These are phyloP conservation scores for Penicillium corylophilum DNA, from an alignment of 2,329 filamentous ascomycete species.

Conservation along the genomic window DNA sequence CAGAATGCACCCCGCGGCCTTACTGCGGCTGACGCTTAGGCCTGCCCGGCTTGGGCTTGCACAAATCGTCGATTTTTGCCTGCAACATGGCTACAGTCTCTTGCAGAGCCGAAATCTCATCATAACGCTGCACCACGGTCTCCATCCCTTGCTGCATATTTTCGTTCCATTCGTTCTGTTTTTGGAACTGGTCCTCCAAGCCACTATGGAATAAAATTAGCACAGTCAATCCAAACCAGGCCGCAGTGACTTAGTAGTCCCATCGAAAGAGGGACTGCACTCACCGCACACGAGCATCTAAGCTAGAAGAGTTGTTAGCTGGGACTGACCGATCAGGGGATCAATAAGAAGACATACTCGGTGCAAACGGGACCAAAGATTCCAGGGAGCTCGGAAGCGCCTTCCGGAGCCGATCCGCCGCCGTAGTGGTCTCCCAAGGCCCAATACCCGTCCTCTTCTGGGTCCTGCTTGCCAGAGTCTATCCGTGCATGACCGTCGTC, in stretches of 20 bases:
- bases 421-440: background rate
- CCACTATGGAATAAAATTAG: too few relatives aligned
- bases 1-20: background rate
- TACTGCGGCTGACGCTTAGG: background rate
- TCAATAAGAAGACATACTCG: too few relatives aligned
- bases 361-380: background rate
- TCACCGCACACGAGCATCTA: too few relatives aligned
- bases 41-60: background rate
- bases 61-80: background rate
- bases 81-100: background rate
- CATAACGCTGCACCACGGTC: background rate
- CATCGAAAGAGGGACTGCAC: too few relatives aligned
- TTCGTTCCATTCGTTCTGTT: background rate
- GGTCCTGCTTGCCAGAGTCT: background rate
- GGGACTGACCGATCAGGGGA: too few relatives aligned
- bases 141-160: background rate
- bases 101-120: background rate
- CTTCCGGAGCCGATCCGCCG: background rate
- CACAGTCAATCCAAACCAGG: too few relatives aligned
- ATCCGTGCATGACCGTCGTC: background rate
- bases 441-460: background rate
- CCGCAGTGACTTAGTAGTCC: too few relatives aligned
- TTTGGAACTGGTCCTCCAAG: too few relatives aligned
- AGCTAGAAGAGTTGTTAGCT: too few relatives aligned
- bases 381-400: background rate